Base-by-base conservation (phyloP, 768 basidiomycete genomes). In the Boletales sp. region DNA sequence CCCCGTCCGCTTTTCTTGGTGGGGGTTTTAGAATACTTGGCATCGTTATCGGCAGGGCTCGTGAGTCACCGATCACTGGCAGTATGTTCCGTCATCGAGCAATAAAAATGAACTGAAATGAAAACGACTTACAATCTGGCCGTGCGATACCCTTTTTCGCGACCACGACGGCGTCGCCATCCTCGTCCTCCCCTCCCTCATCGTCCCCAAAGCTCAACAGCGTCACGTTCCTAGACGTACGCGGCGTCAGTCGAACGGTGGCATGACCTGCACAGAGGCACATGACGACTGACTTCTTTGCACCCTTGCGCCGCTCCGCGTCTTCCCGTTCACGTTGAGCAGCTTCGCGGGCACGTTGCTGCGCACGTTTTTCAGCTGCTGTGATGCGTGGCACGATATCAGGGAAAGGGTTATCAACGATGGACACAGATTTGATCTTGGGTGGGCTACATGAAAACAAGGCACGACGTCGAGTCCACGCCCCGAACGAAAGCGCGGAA, bases 341-440 rank as follows among this genome's bases (percentile, higher is more conserved):
- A 53, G 82, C 77, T 61, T 91, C 84, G 36, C 83, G 79, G 2
- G 94, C 95, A 47, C 79, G 78, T 53, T 86, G 86, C 64, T 99
- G 97, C 0, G 76, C 85, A 36, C 85, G 80, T 54, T 87, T 86
- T 71, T 98, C 97, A 2, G 84, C 91, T 1, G 94, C 93, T 1
- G 97, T 99, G 52, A 98, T 99, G 21, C 97, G 85, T 5, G 95
- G 95, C 34, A 94, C 80, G 56, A 98, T 97, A 62, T 98, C 94
- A 47, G 86, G 81, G 65, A 97, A 97, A 0, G 97, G 95, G 63
- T 98, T 95, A 46, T 97, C 93, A 29, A 92, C 63, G 45, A 99
- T 88, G 10, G 84, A 81, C 27, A 95, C 77, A 2, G 80, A 79
- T 58, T 84, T 87, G 65, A 99, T 95, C 64, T 88, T 94, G 0